These are phyloP conservation scores for Coffea eugenioides DNA, from an alignment of 257 asterid species.

Conservation along the genomic window DNA sequence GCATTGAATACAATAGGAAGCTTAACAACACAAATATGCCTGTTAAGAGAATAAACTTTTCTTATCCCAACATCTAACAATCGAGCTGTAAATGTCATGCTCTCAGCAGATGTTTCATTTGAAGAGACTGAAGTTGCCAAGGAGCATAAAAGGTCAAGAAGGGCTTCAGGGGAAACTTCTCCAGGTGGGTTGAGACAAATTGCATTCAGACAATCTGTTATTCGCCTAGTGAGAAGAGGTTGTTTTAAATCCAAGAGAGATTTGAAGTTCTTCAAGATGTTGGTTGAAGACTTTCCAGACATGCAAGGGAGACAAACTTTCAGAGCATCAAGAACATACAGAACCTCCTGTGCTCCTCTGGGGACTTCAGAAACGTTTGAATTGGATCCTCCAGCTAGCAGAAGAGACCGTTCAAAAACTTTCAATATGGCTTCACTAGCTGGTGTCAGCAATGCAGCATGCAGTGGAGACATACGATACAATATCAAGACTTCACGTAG, in stretches of 20 bases:
- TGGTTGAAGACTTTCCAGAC: constrained; percentile 58
- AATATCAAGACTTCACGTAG: constrained; percentile 54
- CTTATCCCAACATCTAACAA: constrained; percentile 81
- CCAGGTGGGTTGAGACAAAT: constrained; percentile 58
- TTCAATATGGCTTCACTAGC: constrained; percentile 77
- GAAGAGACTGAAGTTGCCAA: constrained; percentile 54
- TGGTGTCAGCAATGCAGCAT: constrained; percentile 47
- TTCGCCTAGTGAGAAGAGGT: constrained; percentile 66
- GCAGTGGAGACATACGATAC: constrained; percentile 43
- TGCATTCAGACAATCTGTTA: constrained; percentile 64
- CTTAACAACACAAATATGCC: constrained; percentile 75
- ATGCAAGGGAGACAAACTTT: constrained; percentile 70
- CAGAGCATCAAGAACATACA: constrained; percentile 80
- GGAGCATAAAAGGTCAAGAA: constrained; percentile 71
- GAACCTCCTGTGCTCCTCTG: constrained; percentile 74
- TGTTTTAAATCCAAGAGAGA: constrained; percentile 66
- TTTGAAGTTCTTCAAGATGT: constrained; percentile 66
- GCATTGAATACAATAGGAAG: constrained; percentile 73
- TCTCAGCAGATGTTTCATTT: constrained; percentile 71
- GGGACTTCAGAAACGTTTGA: constrained; percentile 57
- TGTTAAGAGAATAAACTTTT: constrained; percentile 58
- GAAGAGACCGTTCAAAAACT: constrained; percentile 71
- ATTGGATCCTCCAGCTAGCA: constrained; percentile 79
- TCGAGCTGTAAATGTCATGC: constrained; percentile 79
- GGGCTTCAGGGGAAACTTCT: constrained; percentile 65